Base-by-base conservation (phyloP, 2,329 filamentous ascomycete species). In the Dryadomyces quercus-mongolicae region DNA sequence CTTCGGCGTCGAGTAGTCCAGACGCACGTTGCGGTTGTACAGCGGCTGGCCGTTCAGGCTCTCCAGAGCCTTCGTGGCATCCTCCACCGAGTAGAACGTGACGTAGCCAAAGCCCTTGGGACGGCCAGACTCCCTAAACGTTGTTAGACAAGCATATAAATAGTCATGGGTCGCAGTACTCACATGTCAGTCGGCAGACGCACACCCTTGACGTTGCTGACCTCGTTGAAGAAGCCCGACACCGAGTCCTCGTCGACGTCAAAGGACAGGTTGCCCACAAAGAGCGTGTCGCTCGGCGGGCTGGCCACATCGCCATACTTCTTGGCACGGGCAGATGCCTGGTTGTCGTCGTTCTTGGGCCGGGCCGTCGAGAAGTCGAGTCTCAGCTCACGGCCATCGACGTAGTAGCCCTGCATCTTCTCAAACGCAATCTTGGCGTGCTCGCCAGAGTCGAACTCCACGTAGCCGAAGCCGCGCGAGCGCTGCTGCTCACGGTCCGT, bases 61-160 rank as follows among this genome's bases (percentile, higher is more conserved):
- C 62, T 85, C 76, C 62, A 88, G 81, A 22, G 84, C 91, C 63
- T 75, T 72, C 72, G 85, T 87, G 64, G 91, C 88, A 64, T 95
- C 90, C 31, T 95, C 89, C 58, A 93, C 69, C 18, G 85, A 86
- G 62, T 74, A 73, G 76, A 92, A 95, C 66, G 85, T 84, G 59
- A 95, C 85, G 68, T 96, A 96, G 54, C 88, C 91, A 70, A 94
- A 95, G 55, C 91, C 91, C 84, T 95, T 95, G 67, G 85, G 84
- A 62, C 83, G 81, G 60, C 89, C 90, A 58, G 82, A 82, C 58
- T 95, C 89, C 68, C 83, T 84, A 43, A 49, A 25, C 38, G 53
- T 58, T 57, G n/a, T n/a, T n/a, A n/a, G n/a, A n/a, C n/a, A n/a
- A n/a, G n/a, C n/a, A n/a, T n/a, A n/a, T n/a, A n/a, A n/a, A n/a